Evolutionary conservation across 306 rosid genomes (phyloP).

Genomic region (Sphenostylis stenocarpa): DNA sequence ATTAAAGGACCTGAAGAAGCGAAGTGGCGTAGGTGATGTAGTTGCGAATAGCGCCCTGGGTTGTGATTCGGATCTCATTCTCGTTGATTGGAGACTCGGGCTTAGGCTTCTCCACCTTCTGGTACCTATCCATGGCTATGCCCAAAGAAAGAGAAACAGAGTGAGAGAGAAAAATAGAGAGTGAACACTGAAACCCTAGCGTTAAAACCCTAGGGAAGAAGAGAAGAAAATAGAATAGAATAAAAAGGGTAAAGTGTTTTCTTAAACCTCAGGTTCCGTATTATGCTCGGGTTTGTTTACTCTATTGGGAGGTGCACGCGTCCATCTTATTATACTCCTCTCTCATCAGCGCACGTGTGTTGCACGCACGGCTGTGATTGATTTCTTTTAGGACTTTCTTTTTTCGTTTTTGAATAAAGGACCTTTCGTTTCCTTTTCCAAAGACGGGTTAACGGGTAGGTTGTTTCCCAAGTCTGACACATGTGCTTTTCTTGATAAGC

Average conservation of each 20-base stretch:
- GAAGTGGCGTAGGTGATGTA: conserved; percentile 93
- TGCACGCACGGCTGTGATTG: not conserved
- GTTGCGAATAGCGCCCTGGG: conserved; percentile 95
- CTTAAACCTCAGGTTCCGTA: conserved; percentile 29
- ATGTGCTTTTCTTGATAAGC: conserved; percentile 2
- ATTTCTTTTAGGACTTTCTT: not conserved
- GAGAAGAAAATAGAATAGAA: not conserved
- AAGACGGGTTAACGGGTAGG: not conserved
- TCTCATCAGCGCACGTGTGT: not conserved
- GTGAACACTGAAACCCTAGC: not conserved
- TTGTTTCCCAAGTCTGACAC: not conserved
- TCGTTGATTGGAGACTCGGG: conserved; percentile 81
- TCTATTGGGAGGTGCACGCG: too few relatives aligned
- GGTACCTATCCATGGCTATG: conserved; percentile 81
- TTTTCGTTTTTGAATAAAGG: not conserved
- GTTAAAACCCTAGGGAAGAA: conserved; percentile 1
- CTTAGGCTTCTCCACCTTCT: conserved; percentile 84
- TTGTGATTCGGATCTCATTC: conserved; percentile 92
- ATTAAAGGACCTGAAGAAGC: conserved; percentile 67
- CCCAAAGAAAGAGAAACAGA: not conserved
- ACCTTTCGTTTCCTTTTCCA: not conserved
- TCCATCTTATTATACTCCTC: not conserved
- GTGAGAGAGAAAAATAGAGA: not conserved
- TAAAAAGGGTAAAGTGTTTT: conserved; percentile 27
- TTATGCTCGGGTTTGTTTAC: not conserved